A percentile compares a stretch with the other conserved stretches of the same genome.
phyloP scores from a whole-genome alignment of 371 early-diverging fungal species.

The Rhizopus arrhizus region DNA sequence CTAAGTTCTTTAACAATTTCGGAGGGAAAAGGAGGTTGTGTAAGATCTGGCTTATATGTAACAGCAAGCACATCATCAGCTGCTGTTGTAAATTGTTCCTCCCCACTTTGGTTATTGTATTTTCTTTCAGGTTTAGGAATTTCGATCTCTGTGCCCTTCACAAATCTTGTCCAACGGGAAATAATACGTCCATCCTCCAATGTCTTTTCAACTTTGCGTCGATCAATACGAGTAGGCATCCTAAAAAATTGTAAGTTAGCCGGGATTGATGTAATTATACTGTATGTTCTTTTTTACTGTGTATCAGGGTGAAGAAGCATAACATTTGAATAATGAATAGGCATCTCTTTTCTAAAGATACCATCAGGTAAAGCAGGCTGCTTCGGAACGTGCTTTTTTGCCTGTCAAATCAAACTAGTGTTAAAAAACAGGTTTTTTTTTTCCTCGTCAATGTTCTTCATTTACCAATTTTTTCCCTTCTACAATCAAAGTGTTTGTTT shows the following conservation, averaged over 20 bases:
- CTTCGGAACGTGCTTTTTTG: slow-evolving; percentile 52
- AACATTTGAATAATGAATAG: slow-evolving; percentile 54
- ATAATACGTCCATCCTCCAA: slow-evolving; percentile 43
- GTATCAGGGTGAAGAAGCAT: slow-evolving; percentile 57
- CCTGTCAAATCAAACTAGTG: slow-evolving; percentile 16
- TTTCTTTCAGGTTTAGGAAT: slow-evolving; percentile 48
- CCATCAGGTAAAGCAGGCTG: slow-evolving; percentile 52
- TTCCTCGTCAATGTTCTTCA: neutral
- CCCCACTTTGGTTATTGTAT: slow-evolving; percentile 32
- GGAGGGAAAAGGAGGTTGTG: slow-evolving; percentile 40
- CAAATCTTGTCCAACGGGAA: slow-evolving; percentile 47
- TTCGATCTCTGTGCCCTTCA: slow-evolving; percentile 48
- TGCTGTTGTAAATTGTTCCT: slow-evolving; percentile 28
- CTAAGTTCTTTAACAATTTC: slow-evolving; percentile 45
- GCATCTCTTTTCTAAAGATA: slow-evolving; percentile 46
- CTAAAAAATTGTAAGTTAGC: neutral
- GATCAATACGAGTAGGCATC: slow-evolving; percentile 32
- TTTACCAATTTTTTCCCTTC: slow-evolving; percentile 53
- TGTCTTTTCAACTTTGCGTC: slow-evolving; percentile 43
- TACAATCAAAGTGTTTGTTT: slow-evolving; percentile 48
- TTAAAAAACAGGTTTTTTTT: neutral
- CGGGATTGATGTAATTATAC: slow-evolving; percentile 22
- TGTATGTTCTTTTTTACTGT: slow-evolving; percentile 36
- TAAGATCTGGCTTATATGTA: slow-evolving; percentile 33
- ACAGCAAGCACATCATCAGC: slow-evolving; percentile 38